A percentile compares a stretch with the other conserved stretches of the same genome.
phyloP scores from a whole-genome alignment of 164 flowering plant species.

The Dillenia suffruticosa region DNA sequence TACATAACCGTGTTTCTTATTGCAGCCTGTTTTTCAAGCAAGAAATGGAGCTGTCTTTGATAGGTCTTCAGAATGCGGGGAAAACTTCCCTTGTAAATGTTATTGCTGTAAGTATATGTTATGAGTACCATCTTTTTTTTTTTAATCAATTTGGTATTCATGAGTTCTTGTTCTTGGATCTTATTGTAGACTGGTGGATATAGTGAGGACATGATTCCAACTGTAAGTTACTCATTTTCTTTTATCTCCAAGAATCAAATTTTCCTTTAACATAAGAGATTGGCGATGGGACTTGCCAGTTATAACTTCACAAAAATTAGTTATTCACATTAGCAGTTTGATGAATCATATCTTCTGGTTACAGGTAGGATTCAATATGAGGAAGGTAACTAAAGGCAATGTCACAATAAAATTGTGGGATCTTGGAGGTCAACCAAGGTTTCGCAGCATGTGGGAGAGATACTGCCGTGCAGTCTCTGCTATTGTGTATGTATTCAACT shows the following conservation, averaged over 20 bases:
- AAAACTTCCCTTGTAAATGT: slow-evolving; percentile 97
- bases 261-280: too few species aligned
- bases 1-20: slow-evolving; percentile 6
- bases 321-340: not conserved
- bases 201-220: slow-evolving; percentile 98
- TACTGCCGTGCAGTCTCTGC: slow-evolving; percentile 97
- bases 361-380: slow-evolving; percentile 97
- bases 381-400: slow-evolving; percentile 91
- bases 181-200: slow-evolving; percentile 84
- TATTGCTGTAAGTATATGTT: slow-evolving; percentile 63
- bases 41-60: slow-evolving; percentile 94
- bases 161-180: slow-evolving; percentile 1
- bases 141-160: not conserved
- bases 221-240: slow-evolving; percentile 40
- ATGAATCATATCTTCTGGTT: not conserved
- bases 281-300: too few species aligned
- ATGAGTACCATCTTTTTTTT: not conserved
- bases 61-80: slow-evolving; percentile 96
- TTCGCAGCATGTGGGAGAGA: slow-evolving; percentile 99
- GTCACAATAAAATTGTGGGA: slow-evolving; percentile 97
- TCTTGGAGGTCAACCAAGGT: slow-evolving; percentile 98
- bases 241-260: too few species aligned
- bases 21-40: slow-evolving; percentile 95
- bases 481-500: slow-evolving; percentile 52
- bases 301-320: too few species aligned